Evolutionary conservation across 2,329 filamentous ascomycete genomes (phyloP), one percentile per base, ranked within the genome.

Genomic region (Keithomyces neogunnii): DNA sequence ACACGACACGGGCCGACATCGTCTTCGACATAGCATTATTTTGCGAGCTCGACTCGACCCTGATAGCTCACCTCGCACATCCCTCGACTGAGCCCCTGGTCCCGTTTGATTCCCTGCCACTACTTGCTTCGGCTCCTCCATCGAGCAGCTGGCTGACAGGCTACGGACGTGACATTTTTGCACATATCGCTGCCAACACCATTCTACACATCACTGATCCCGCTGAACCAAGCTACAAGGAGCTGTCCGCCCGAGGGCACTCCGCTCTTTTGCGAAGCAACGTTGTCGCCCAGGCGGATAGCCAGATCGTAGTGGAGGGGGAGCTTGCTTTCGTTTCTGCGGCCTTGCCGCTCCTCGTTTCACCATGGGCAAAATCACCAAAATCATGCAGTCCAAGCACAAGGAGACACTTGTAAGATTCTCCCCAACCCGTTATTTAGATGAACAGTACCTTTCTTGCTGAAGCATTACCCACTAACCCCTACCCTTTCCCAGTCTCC

Each of bases 311-410:
- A 76, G 78, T 76, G 78, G 79, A 79, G 78, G 78, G 77, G 78
- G 76, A 74, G 70, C 63, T 70, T 69, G 68, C 66, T 52, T 62
- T 65, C 63, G 62, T 62, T 63, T 64, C 64, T 63, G 80, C 79
- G 79, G 80, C 78, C 69, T 68, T 71, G 78, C 81, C 80, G 80
- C 80, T 67, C 67, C 66, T 64, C 66, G 64, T 65, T 69, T 73
- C 75, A 82, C 60, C 62, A 86, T 86, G 83, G 82, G 79, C 64
- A 84, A 81, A 71, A 85, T 86, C 63, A 81, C 76, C 53, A 86
- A 85, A 72, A 71, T 74, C 59, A 81, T 85, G 72, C 81, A 84
- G 69, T 65, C 75, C 54, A 85, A 85, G 72, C 82, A 86, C 66
- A 76, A 74, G 70, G 82, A 85, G 69, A 84, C 80, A 32, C 63